These are phyloP conservation scores for Kazachstania sp. DNA, from an alignment of 1,139 yeast genomes.

Conservation along the genomic window DNA sequence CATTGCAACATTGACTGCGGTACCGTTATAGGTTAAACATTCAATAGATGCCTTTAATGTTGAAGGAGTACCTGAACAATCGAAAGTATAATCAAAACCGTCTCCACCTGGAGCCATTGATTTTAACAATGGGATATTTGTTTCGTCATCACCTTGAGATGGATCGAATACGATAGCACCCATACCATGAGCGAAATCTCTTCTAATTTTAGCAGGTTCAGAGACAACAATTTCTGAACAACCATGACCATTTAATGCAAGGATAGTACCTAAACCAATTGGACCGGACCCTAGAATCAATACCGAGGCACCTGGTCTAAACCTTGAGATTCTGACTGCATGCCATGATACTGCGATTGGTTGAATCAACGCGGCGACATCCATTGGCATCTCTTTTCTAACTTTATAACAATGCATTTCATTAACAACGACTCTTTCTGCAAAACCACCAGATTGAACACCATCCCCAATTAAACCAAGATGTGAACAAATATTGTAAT, in stretches of 20 bases:
- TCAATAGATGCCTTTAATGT: constrained; percentile 47
- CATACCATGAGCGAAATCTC: constrained; percentile 43
- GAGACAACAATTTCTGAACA: constrained; percentile 48
- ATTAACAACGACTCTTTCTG: constrained; percentile 43
- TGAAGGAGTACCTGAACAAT: constrained; percentile 52
- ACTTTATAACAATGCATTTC: constrained; percentile 41
- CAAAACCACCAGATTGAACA: constrained; percentile 43
- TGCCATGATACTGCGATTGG: constrained; percentile 56
- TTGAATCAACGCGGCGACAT: constrained; percentile 48
- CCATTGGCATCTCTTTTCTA: constrained; percentile 41
- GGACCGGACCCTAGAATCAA: constrained; percentile 56
- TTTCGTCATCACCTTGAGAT: constrained; percentile 32
- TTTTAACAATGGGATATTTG: constrained; percentile 32
- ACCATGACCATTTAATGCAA: constrained; percentile 49
- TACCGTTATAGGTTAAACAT: constrained; percentile 50
- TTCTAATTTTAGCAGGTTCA: constrained; percentile 50
- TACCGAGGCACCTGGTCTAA: constrained; percentile 42
- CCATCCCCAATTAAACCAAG: constrained; percentile 42
- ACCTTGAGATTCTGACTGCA: constrained; percentile 41
- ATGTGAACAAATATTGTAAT: constrained; percentile 40
- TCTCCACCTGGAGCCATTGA: constrained; percentile 39
- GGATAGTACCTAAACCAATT: constrained; percentile 49
- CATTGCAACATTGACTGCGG: constrained; percentile 56
- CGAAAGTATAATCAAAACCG: constrained; percentile 52
- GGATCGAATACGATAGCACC: constrained; percentile 48